Base-by-base conservation (phyloP, 768 basidiomycete species). In the Hygrocybe punicea region DNA sequence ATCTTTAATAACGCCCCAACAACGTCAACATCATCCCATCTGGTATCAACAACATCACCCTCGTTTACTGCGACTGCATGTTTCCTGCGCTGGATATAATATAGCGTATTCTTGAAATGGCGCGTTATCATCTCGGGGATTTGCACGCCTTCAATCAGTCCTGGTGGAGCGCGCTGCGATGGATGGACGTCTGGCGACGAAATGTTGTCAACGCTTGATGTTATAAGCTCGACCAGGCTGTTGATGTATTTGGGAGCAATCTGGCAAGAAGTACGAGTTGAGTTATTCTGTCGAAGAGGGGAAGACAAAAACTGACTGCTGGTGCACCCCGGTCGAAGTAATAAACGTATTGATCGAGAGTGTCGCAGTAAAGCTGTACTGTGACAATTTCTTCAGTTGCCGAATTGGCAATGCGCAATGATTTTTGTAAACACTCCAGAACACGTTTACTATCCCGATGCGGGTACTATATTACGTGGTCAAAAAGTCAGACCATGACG, bases 341-440 rank as follows among this genome's bases (percentile, higher is more conserved):
- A 71, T 93, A 98, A 39, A 98, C 75, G 70, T 98, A 98, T 65
- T 89, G 90, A 69, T 99, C 96, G 33, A 99, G 83, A 11, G 96
- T 93, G 69, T 98, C 93, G 62, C 92, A 93, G 69, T 98, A 98
- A 7, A 98, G 78, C 68, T 98, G 96, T 2, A 98, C 88, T 3
- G 92, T 98, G 37, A 97, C 91, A 60, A 98, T 91, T 66, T 98
- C 95, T 71, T 98, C 97, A 53, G 93, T 95, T 23, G 92, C 92
- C 2, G 93, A 94, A 65, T 95, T 94, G 5, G 97, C 97, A 64
- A 97, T 98, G 2, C 96, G 85, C 23, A 98, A 79, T 3, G 94
- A 91, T 69, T 98, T 98, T 70, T 99, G 97, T 33, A 99, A 78
- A 68, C 97, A 99, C 71, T 99, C 97, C 33, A 99, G 77, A 0